Evolutionary conservation across 1,139 yeast species (phyloP).

Genomic region (Yamadazyma epiphylla): DNA sequence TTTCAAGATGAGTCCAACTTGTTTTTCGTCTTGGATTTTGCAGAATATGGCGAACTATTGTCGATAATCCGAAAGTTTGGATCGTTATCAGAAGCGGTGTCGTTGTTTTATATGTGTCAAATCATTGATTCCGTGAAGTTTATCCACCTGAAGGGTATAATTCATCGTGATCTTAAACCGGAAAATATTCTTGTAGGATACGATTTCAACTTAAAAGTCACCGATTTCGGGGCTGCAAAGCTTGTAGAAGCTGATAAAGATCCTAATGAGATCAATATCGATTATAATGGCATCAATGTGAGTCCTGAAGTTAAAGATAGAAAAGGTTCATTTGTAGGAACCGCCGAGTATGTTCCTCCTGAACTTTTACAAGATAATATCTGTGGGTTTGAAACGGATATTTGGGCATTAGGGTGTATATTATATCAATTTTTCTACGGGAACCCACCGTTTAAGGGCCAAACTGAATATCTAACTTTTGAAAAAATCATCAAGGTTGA

Average conservation of each 20-base stretch:
- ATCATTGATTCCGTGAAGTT: slow-evolving; percentile 81
- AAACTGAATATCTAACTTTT: slow-evolving; percentile 91
- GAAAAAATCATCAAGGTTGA: slow-evolving; percentile 87
- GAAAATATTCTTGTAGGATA: slow-evolving; percentile 83
- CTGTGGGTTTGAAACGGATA: slow-evolving; percentile 84
- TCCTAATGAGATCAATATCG: slow-evolving; percentile 28
- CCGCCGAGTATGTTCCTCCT: slow-evolving; percentile 79
- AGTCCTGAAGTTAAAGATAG: slow-evolving; percentile 29
- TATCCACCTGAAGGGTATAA: slow-evolving; percentile 80
- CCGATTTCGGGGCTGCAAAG: slow-evolving; percentile 99
- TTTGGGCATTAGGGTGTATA: slow-evolving; percentile 97
- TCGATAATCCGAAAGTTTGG: slow-evolving; percentile 73
- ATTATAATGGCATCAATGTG: slow-evolving; percentile 28
- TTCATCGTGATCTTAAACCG: slow-evolving; percentile 94
- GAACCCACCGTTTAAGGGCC: slow-evolving; percentile 91
- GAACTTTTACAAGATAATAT: slow-evolving; percentile 80
- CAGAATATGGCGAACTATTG: slow-evolving; percentile 74
- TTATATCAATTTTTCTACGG: slow-evolving; percentile 93
- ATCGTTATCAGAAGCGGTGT: slow-evolving; percentile 70
- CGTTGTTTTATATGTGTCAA: slow-evolving; percentile 73
- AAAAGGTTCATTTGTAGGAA: slow-evolving; percentile 69
- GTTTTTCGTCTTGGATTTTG: slow-evolving; percentile 74
- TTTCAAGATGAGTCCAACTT: slow-evolving; percentile 73
- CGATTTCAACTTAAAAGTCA: slow-evolving; percentile 78
- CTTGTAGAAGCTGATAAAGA: slow-evolving; percentile 50